These are phyloP conservation scores for Arachis stenosperma DNA, from an alignment of 306 rosid genomes.

Conservation along the genomic window DNA sequence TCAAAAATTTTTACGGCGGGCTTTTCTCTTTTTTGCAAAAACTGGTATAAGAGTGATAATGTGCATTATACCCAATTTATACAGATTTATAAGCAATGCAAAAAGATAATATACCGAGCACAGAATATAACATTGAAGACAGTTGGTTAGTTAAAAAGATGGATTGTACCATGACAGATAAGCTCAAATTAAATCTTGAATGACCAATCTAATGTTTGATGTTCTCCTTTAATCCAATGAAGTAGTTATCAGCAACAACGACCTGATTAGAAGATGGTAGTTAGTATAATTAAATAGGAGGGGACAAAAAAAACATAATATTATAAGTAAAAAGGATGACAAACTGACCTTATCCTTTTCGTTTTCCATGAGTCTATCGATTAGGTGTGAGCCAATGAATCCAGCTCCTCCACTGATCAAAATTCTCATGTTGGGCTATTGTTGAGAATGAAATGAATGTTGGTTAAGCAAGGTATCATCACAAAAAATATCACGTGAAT, in stretches of 20 bases:
- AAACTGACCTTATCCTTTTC: too few relatives aligned
- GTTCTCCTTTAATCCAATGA: constrained; percentile 94
- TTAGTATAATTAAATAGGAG: background rate
- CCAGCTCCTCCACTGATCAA: too few relatives aligned
- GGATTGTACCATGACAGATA: constrained; percentile 84
- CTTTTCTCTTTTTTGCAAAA: too few relatives aligned
- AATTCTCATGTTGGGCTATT: too few relatives aligned
- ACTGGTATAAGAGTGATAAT: constrained; percentile 24
- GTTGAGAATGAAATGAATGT: too few relatives aligned
- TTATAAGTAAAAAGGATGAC: too few relatives aligned
- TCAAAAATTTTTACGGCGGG: too few relatives aligned
- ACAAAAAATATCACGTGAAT: constrained; percentile 7
- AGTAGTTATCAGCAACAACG: constrained; percentile 89
- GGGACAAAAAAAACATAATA: too few relatives aligned
- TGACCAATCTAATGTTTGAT: constrained; percentile 92
- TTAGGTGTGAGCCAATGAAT: too few relatives aligned
- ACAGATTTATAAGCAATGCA: constrained; percentile 28
- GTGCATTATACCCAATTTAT: constrained; percentile 28
- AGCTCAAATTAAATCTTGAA: constrained; percentile 98
- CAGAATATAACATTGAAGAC: constrained; percentile 13
- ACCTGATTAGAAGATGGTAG: constrained; percentile 57
- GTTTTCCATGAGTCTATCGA: too few relatives aligned
- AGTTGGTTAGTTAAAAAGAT: constrained; percentile 24
- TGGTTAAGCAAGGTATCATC: constrained; percentile 23
- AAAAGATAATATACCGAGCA: background rate